A percentile compares a stretch with the other conserved stretches of the same genome.
These are phyloP conservation scores for Magnaporthales sp. DNA, from an alignment of 2,329 filamentous ascomycete species.

Conservation along the genomic window DNA sequence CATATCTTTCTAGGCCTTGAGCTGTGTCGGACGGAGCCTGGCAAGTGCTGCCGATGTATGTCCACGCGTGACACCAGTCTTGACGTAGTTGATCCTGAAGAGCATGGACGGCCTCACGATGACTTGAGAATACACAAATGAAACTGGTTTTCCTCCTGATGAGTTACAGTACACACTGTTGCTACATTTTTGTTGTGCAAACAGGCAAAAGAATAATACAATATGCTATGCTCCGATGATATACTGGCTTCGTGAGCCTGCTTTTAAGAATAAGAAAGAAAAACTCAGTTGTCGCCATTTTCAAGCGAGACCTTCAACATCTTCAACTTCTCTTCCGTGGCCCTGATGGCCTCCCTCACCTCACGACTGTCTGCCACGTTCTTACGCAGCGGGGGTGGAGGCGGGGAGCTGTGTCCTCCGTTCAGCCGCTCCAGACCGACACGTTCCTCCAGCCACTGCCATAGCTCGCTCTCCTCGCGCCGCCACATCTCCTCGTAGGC, in stretches of 20 bases:
- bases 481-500: slow-evolving; percentile 94
- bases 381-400: slow-evolving; percentile 23
- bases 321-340: slow-evolving; percentile 78
- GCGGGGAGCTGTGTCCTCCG: slow-evolving; percentile 19
- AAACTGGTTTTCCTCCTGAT: background rate
- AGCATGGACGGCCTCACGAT: background rate
- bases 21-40: background rate
- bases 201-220: background rate
- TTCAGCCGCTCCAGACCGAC: slow-evolving; percentile 59
- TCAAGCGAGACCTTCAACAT: slow-evolving; percentile 67
- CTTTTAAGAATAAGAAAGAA: background rate
- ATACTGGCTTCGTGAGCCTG: background rate
- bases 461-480: slow-evolving; percentile 77
- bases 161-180: background rate
- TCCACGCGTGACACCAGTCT: background rate
- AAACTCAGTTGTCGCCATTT: slow-evolving; percentile 24
- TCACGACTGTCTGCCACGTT: slow-evolving; percentile 55
- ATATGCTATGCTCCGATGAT: background rate
- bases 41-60: background rate
- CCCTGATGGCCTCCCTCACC: slow-evolving; percentile 69
- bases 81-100: background rate
- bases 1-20: background rate
- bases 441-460: slow-evolving; percentile 88
- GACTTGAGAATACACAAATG: background rate
- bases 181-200: background rate